Conservation (phyloP, 371 early-diverging fungal genomes). For the Fennellomyces sp. region DNA sequence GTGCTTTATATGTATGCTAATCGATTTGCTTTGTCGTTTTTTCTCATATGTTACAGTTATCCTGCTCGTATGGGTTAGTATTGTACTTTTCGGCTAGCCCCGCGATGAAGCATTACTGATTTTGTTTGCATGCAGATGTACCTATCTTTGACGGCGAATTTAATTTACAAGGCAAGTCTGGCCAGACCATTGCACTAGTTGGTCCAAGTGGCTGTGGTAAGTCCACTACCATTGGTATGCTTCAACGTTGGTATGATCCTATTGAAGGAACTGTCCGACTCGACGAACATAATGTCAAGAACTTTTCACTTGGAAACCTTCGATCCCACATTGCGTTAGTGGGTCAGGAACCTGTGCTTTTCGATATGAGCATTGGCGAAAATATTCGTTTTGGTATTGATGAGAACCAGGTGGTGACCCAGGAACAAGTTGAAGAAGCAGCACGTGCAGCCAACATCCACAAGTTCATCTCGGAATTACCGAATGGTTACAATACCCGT, state of each 20-base stretch:
- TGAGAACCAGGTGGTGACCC: constrained; percentile 42
- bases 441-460: constrained; percentile 74
- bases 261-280: constrained; percentile 57
- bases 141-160: constrained; percentile 75
- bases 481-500: constrained; percentile 76
- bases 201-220: constrained; percentile 68
- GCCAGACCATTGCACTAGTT: constrained; percentile 83
- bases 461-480: constrained; percentile 67
- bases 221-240: constrained; percentile 76
- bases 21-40: background rate
- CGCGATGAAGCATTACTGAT: too few relatives aligned
- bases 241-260: constrained; percentile 88
- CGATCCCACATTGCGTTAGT: constrained; percentile 80
- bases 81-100: too few relatives aligned
- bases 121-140: constrained; percentile 77
- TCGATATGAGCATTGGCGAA: constrained; percentile 77
- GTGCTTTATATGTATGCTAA: background rate
- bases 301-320: constrained; percentile 60
- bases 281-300: constrained; percentile 68
- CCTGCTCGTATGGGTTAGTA: constrained; percentile 1
- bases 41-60: background rate
- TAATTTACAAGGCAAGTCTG: constrained; percentile 67
- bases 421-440: constrained; percentile 62
- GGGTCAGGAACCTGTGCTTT: constrained; percentile 85
- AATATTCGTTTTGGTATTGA: constrained; percentile 64